Base-by-base conservation (phyloP, 2,329 filamentous ascomycete species). In the Incumbomyces lentus region DNA sequence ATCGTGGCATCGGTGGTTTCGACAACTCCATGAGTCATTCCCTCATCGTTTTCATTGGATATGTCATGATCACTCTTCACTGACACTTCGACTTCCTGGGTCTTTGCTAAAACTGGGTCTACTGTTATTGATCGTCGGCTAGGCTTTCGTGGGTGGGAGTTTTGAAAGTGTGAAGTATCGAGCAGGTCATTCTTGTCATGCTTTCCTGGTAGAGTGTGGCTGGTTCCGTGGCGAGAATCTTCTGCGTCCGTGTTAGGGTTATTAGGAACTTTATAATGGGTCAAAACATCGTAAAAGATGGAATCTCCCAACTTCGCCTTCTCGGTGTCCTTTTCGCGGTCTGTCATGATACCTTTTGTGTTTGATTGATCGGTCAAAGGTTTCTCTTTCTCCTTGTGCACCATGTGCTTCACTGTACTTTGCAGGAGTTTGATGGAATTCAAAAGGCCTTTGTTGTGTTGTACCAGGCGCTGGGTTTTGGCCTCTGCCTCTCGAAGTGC, bases 331-430 rank as follows among this genome's bases (percentile, higher is more conserved):
- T 16, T 19, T 11, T 31, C 39, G 12, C 32, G 26, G 6, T 14
- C 7, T 39, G 22, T n/a, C 13, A 10, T 12, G 17, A 19, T 18
- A 13, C 4, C n/a, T 12, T 29, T 16, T 6, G 19, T 17, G 30
- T 18, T 13, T 8, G 16, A 3, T 13, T 16, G 37, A 14, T 7
- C 29, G 16, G 12, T 12, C 8, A 14, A 8, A 30, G 6, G 6
- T 17, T 18, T 8, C 16, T 19, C 38, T n/a, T 46, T 46, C 37
- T 49, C 31, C 22, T 33, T 14, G 26, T 49, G 35, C 12, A 45
- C 16, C 39, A 51, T 52, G 33, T 55, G 40, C 40, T 53, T 52
- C 35, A 55, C 44, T 18, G 53, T 55, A 32, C 46, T 47, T 38
- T 49, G 42, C 38, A 56, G 43, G 26, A 41, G 50, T 19, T 52